Evolutionary conservation across 306 rosid genomes (phyloP), one percentile per base, ranked within the genome.

Genomic region (Corylus avellana): DNA sequence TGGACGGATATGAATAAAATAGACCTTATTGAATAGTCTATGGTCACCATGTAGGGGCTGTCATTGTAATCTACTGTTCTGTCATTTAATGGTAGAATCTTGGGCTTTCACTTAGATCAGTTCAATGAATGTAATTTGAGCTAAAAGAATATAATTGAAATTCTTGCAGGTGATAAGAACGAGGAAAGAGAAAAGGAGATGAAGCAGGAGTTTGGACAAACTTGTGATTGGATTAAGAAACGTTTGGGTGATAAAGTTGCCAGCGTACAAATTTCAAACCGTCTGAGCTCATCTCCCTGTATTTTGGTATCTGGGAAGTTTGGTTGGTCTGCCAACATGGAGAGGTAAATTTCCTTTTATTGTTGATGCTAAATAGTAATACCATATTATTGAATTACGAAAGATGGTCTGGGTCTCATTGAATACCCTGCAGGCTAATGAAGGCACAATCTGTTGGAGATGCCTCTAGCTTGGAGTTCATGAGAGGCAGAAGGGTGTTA

Each of bases 301-400:
- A 97, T 96, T 79, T 91, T 96, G 80, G 99, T 84, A 42, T 88
- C 99, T 56, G 99, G 99, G 84, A 93, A 90, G 86, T 93, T 93
- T 72, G 99, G 99, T 80, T 96, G 99, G 99, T 96, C 98, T 74
- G 99, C 98, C 66, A 96, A 96, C 85, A 96, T 96, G 99, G 99
- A 96, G 83, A 96, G 97, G 98, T 89, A 62, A 59, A 74, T 49
- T 70, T 77, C 83, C 59, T 72, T 14, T 64, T 59, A 17, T 35
- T 77, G 13, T 44, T 57, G 71, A n/a, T 73, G 25, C 29, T 66
- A 55, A 50, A 44, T 32, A 1, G 35, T 32, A 32, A 32, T 73
- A 64, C 57, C 6, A 61, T 49, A 58, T 78, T 59, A 51, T 75
- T 77, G 11, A 56, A 55, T 51, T 22, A 44, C 50, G 49, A 63